A percentile compares a stretch with the other conserved stretches of the same genome.
Conservation (phyloP, 1,139 yeast genomes). For the Taphrina sp. region DNA sequence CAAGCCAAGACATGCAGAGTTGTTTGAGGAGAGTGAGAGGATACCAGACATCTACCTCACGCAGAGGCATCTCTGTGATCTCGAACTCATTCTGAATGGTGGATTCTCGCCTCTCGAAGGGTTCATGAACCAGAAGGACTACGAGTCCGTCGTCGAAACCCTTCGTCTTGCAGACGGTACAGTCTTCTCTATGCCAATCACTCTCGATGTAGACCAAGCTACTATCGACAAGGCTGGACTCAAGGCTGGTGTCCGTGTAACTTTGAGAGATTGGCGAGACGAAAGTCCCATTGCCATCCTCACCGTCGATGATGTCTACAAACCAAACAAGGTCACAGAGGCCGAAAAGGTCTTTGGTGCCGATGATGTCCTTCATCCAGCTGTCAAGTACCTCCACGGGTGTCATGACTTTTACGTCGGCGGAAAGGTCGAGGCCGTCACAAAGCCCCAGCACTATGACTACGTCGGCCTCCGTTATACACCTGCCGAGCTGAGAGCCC, state of each 20-base stretch:
- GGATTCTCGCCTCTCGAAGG: constrained; percentile 93
- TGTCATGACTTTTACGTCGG: constrained; percentile 82
- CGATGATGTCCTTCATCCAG: constrained; percentile 90
- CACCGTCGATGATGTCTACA: constrained; percentile 66
- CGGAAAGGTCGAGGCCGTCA: constrained; percentile 80
- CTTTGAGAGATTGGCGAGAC: constrained; percentile 79
- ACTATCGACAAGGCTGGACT: constrained; percentile 51
- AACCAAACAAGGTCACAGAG: constrained; percentile 74
- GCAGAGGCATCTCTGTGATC: constrained; percentile 88
- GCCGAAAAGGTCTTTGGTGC: constrained; percentile 90
- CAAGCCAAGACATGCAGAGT: constrained; percentile 55
- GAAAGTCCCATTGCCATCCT: constrained; percentile 76
- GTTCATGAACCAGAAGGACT: constrained; percentile 76
- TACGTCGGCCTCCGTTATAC: constrained; percentile 83
- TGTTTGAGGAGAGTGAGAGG: constrained; percentile 58
- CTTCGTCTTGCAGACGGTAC: constrained; percentile 74
- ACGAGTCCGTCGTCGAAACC: constrained; percentile 70
- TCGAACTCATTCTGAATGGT: constrained; percentile 87
- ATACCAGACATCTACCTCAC: constrained; percentile 62
- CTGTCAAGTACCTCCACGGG: constrained; percentile 68
- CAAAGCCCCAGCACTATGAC: constrained; percentile 84
- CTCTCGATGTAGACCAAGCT: constrained; percentile 66
- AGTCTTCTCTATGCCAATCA: constrained; percentile 92
- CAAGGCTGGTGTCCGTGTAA: constrained; percentile 61
- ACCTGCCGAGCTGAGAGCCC: constrained; percentile 83